Evolutionary conservation across 2,329 filamentous ascomycete species (phyloP).

Genomic region (Stachybotrys elegans): DNA sequence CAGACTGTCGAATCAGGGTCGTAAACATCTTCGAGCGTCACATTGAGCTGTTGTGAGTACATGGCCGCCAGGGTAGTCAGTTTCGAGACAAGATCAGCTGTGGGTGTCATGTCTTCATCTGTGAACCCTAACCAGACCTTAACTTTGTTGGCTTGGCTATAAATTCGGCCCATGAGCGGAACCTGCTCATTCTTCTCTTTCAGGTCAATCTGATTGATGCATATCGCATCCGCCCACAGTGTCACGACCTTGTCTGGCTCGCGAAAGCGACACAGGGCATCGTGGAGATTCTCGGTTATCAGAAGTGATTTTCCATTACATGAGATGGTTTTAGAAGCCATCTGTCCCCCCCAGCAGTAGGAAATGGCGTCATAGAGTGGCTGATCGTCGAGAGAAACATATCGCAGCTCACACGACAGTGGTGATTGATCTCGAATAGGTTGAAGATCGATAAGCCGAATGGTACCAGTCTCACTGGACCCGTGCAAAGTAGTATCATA

Average conservation of each 20-base stretch:
- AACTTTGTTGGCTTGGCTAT: constrained; percentile 1
- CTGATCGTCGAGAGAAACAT: neutral
- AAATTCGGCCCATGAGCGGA: constrained; percentile 1
- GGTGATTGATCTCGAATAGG: neutral
- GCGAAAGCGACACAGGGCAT: neutral
- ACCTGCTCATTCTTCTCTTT: constrained; percentile 2
- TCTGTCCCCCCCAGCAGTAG: constrained; percentile 1
- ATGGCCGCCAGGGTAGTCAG: neutral
- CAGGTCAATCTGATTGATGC: neutral
- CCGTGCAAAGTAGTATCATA: neutral
- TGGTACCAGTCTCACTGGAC: neutral
- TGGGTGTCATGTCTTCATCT: neutral
- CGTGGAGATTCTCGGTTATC: constrained; percentile 1
- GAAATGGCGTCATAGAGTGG: neutral
- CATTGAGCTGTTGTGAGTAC: neutral
- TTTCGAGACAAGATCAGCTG: neutral
- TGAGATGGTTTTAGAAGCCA: neutral
- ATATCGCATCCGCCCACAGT: constrained; percentile 2
- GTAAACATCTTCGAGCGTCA: neutral
- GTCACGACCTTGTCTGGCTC: neutral
- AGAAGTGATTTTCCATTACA: neutral
- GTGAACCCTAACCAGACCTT: constrained; percentile 1
- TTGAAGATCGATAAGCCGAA: constrained; percentile 1
- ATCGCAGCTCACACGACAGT: neutral
- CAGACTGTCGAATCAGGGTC: neutral